These are phyloP conservation scores for Alternaria tenuissima DNA, from an alignment of 2,329 filamentous ascomycete genomes.

Conservation along the genomic window DNA sequence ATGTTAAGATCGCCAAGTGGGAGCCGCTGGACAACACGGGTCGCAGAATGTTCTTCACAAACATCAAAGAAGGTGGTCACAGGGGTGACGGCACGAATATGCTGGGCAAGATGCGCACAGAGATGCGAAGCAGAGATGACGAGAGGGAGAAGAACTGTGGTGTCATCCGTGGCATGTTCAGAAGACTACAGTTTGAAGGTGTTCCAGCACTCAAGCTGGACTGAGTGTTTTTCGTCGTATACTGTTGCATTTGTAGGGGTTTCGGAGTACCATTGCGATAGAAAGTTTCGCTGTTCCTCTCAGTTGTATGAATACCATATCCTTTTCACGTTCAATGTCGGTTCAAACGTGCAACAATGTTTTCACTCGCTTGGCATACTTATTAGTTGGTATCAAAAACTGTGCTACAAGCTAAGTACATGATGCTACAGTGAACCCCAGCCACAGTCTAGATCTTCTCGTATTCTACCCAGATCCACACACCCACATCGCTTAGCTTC, in stretches of 20 bases:
- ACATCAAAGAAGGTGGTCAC: constrained; percentile 37
- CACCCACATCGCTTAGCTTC: constrained; percentile 3
- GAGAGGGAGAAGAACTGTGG: constrained; percentile 31
- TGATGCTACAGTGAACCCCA: background rate
- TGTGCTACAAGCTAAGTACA: background rate
- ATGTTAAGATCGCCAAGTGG: constrained; percentile 27
- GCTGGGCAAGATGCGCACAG: constrained; percentile 32
- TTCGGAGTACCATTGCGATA: background rate
- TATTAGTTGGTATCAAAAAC: background rate
- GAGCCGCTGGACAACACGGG: constrained; percentile 31
- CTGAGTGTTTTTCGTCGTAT: background rate
- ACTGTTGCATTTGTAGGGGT: constrained; percentile 6
- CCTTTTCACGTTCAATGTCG: background rate
- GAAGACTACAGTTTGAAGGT: constrained; percentile 37
- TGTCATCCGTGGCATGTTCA: constrained; percentile 31
- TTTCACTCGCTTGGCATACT: too few species aligned
- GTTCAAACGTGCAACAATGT: background rate
- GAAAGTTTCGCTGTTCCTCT: background rate
- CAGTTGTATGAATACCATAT: constrained; percentile 1
- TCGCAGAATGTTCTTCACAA: constrained; percentile 41
- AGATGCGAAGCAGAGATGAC: constrained; percentile 31
- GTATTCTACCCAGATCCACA: background rate
- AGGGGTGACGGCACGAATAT: constrained; percentile 31
- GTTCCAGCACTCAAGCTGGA: constrained; percentile 27
- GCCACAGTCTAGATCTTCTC: background rate